Evolutionary conservation across 176 grass and related monocot genomes (phyloP).

Genomic region (Metroxylon sagu): DNA sequence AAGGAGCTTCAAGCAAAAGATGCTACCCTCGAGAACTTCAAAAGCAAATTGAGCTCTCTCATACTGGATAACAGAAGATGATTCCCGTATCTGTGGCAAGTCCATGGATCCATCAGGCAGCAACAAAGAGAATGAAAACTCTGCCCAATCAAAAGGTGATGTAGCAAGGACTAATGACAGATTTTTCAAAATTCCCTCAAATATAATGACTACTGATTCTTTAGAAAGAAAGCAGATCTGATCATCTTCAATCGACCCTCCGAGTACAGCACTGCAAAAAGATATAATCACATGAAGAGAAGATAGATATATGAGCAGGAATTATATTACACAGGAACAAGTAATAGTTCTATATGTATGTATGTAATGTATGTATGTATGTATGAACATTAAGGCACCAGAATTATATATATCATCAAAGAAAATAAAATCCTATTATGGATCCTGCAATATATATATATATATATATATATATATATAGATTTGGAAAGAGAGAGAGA

Average conservation of each 20-base stretch:
- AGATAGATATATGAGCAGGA: no score
- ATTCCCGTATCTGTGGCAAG: conserved; percentile 27
- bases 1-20: conserved; percentile 39
- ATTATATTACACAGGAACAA: no score
- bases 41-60: conserved; percentile 49
- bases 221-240: conserved; percentile 61
- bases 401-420: neutral
- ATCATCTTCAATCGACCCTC: conserved; percentile 64
- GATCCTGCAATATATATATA: no score
- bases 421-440: no score
- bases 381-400: no score
- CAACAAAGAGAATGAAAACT: conserved; percentile 33
- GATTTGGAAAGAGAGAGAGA: no score
- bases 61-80: conserved; percentile 25
- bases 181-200: conserved; percentile 43
- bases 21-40: conserved; percentile 62
- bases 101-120: conserved; percentile 23
- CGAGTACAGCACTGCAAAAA: conserved; percentile 61
- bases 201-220: conserved; percentile 36
- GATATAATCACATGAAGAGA: no score
- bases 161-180: conserved; percentile 34
- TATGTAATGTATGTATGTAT: no score
- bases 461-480: no score
- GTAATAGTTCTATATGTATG: no score
- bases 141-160: conserved; percentile 62